Evolutionary conservation across 306 rosid genomes (phyloP).

Genomic region (Dicorynia guianensis): DNA sequence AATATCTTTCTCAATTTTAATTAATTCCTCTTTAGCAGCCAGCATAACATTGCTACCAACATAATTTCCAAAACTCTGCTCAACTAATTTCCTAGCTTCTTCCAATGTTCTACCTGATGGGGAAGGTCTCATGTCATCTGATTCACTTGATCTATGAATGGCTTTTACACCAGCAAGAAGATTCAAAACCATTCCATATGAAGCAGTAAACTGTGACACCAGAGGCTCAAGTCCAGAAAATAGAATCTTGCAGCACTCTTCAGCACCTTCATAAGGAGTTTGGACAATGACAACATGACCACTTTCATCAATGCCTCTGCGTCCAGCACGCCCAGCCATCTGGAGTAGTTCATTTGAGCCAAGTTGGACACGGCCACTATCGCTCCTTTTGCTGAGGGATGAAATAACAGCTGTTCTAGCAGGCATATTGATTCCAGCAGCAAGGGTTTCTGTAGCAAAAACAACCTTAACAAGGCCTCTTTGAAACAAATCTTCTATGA

Average conservation of each 20-base stretch:
- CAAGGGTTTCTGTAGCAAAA: constrained; percentile 96
- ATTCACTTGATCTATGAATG: constrained; percentile 65
- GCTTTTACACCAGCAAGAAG: constrained; percentile 90
- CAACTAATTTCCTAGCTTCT: constrained; percentile 96
- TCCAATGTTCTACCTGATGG: constrained; percentile 76
- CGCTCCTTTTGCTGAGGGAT: constrained; percentile 87
- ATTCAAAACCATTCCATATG: constrained; percentile 97
- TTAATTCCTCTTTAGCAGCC: constrained; percentile 91
- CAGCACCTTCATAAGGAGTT: constrained; percentile 89
- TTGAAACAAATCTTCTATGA: constrained; percentile 93
- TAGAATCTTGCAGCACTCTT: constrained; percentile 90
- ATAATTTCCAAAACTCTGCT: constrained; percentile 98
- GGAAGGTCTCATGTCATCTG: constrained; percentile 54
- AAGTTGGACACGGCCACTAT: constrained; percentile 70
- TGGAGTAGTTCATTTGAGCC: constrained; percentile 92
- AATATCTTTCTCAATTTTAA: constrained; percentile 76
- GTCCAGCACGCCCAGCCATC: constrained; percentile 99
- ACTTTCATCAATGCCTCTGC: constrained; percentile 85
- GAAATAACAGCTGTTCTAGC: constrained; percentile 94
- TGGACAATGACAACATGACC: constrained; percentile 94
- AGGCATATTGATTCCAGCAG: constrained; percentile 99
- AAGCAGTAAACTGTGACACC: constrained; percentile 95
- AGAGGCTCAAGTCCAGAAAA: constrained; percentile 93
- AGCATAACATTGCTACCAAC: constrained; percentile 95
- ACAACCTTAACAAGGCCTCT: constrained; percentile 96